These are phyloP conservation scores for Funneliformis mosseae DNA, from an alignment of 192 early-diverging fungal genomes.

Conservation along the genomic window DNA sequence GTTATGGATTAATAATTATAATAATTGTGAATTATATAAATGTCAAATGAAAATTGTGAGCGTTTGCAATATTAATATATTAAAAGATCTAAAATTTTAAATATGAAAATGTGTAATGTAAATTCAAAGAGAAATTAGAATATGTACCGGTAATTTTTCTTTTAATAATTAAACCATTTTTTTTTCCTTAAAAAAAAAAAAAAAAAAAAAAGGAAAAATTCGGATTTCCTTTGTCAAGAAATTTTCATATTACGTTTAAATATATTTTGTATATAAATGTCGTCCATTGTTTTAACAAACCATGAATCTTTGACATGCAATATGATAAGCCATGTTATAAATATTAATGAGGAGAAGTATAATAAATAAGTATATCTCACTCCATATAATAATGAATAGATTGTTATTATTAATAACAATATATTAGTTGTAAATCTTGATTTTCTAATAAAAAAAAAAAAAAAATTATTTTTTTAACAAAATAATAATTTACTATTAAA, in stretches of 20 bases:
- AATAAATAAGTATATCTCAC: constrained; percentile 32
- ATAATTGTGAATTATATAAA: no score
- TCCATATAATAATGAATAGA: constrained; percentile 28
- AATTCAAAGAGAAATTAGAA: not conserved
- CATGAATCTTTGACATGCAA: constrained; percentile 22
- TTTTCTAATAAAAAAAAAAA: not conserved
- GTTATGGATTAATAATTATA: no score
- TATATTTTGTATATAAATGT: constrained; percentile 25
- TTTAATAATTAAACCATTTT: not conserved
- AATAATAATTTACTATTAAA: not conserved
- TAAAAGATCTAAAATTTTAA: no score
- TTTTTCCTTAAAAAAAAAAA: not conserved
- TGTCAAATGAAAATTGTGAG: no score
- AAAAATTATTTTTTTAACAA: not conserved
- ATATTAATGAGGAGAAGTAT: constrained; percentile 24
- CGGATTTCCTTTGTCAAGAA: not conserved
- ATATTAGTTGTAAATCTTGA: constrained; percentile 2
- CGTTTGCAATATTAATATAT: no score
- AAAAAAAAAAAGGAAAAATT: not conserved
- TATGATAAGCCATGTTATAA: constrained; percentile 32
- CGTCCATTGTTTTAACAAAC: constrained; percentile 18
- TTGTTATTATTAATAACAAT: constrained; percentile 21
- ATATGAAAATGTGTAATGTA: no score
- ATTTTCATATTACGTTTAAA: constrained; percentile 13
- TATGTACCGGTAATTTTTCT: not conserved